These are phyloP conservation scores for Termitomyces sp. DNA, from an alignment of 768 basidiomycete species.

Conservation along the genomic window DNA sequence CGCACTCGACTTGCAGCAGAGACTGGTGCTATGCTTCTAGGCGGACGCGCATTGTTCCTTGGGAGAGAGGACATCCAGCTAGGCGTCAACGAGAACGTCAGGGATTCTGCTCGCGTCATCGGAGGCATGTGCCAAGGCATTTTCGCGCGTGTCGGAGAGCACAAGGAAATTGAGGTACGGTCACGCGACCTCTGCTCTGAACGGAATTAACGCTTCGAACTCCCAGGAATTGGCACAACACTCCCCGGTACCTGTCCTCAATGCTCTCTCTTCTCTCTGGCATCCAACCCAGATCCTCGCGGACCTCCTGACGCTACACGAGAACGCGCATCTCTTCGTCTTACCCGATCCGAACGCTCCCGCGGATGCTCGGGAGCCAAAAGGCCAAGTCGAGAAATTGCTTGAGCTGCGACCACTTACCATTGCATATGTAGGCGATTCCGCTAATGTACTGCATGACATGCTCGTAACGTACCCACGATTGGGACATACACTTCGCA, in stretches of 20 bases:
- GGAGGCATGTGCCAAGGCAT: constrained; percentile 96
- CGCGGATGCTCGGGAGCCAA: not conserved
- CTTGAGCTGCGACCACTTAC: constrained; percentile 72
- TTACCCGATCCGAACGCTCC: constrained; percentile 7
- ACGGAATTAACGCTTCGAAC: not conserved
- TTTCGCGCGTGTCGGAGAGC: constrained; percentile 92
- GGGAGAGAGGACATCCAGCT: constrained; percentile 90
- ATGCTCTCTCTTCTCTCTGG: constrained; percentile 93
- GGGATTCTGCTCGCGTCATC: constrained; percentile 85
- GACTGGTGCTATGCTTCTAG: constrained; percentile 72
- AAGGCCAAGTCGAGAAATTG: constrained; percentile 17
- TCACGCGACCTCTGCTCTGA: not conserved
- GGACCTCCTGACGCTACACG: constrained; percentile 86
- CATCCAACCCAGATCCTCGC: constrained; percentile 96
- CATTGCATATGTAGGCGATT: constrained; percentile 90
- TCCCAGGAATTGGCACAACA: constrained; percentile 81
- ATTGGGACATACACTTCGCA: constrained; percentile 78
- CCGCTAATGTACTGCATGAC: constrained; percentile 93
- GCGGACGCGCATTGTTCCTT: constrained; percentile 87
- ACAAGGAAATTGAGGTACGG: constrained; percentile 85
- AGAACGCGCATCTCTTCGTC: constrained; percentile 56
- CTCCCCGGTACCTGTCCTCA: constrained; percentile 91
- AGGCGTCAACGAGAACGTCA: constrained; percentile 85
- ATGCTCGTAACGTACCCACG: constrained; percentile 95
- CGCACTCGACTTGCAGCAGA: constrained; percentile 88